Percentiles rank a stretch among this genome's conserved stretches.
Conservation (phyloP, 2,329 filamentous ascomycete species). For the Diaporthe sp. region DNA sequence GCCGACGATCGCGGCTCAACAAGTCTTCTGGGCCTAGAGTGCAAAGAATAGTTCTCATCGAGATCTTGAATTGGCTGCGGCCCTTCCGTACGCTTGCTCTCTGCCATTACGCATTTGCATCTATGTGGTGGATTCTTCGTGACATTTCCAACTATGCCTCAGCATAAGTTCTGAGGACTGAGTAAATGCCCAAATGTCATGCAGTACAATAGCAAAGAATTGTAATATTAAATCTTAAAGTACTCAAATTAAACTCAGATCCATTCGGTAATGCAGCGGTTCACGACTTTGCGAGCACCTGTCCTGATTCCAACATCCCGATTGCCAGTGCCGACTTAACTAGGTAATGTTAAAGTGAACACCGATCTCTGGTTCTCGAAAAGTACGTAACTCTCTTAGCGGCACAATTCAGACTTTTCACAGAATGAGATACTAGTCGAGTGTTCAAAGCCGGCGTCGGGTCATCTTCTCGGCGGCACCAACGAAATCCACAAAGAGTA, state of each 20-base stretch:
- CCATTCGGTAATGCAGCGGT: background rate
- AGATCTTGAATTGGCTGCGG: background rate
- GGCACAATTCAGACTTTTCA: background rate
- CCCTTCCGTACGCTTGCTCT: background rate
- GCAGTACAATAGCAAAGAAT: background rate
- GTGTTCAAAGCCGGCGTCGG: slow-evolving; percentile 2
- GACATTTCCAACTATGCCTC: background rate
- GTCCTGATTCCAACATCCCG: background rate
- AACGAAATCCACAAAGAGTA: background rate
- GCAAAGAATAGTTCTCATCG: background rate
- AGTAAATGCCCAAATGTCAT: no score
- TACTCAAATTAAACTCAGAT: background rate
- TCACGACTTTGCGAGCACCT: background rate
- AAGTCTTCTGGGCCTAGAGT: background rate
- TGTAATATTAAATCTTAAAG: background rate
- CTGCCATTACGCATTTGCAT: no score
- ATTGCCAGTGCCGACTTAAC: background rate
- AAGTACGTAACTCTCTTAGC: background rate
- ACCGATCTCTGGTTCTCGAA: background rate
- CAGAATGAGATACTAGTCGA: background rate
- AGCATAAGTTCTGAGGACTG: background rate
- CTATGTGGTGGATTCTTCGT: background rate
- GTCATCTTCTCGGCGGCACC: background rate
- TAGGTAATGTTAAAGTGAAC: background rate
- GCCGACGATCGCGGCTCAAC: background rate